phyloP scores from a whole-genome alignment of 345 rosid species.

The Eucalyptus polybractea region DNA sequence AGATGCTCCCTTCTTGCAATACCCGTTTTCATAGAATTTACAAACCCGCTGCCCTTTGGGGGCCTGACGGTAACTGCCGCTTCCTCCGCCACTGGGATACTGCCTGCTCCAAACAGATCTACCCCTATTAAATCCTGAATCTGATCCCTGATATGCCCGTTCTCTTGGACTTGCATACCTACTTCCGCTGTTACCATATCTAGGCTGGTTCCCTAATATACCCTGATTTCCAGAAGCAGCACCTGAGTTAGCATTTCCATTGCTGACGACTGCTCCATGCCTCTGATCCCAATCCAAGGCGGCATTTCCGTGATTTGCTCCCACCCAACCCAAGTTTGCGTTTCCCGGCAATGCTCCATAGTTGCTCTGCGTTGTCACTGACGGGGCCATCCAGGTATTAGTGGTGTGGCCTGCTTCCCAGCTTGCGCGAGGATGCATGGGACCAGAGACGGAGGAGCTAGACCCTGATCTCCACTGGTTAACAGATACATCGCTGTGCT shows the following conservation, averaged over 20 bases:
- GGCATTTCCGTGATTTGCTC: conserved; percentile 8
- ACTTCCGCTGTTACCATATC: conserved; percentile 15
- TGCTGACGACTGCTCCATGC: conserved; percentile 22
- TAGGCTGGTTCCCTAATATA: conserved; percentile 42
- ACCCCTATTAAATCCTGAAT: conserved; percentile 37
- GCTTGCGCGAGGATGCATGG: conserved; percentile 20
- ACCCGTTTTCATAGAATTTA: conserved; percentile 64
- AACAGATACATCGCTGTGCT: conserved; percentile 24
- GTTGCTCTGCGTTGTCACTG: conserved; percentile 18
- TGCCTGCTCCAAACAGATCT: conserved; percentile 34
- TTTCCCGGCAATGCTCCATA: conserved; percentile 32
- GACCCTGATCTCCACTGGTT: conserved; percentile 38
- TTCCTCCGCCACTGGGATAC: conserved; percentile 15
- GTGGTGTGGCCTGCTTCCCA: conserved; percentile 10
- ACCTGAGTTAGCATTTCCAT: conserved; percentile 16
- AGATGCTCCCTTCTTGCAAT: conserved; percentile 69
- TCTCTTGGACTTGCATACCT: conserved; percentile 40
- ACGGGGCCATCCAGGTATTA: conserved; percentile 26
- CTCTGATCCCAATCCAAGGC: conserved; percentile 16
- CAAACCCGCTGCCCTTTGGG: conserved; percentile 69
- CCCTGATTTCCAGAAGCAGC: conserved; percentile 6
- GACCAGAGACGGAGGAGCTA: conserved; percentile 30
- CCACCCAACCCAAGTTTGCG: conserved; percentile 9
- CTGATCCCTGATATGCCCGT: conserved; percentile 28
- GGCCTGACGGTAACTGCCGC: conserved; percentile 28